Base-by-base conservation (phyloP, 257 asterid genomes). In the Cynanchum wilfordii region DNA sequence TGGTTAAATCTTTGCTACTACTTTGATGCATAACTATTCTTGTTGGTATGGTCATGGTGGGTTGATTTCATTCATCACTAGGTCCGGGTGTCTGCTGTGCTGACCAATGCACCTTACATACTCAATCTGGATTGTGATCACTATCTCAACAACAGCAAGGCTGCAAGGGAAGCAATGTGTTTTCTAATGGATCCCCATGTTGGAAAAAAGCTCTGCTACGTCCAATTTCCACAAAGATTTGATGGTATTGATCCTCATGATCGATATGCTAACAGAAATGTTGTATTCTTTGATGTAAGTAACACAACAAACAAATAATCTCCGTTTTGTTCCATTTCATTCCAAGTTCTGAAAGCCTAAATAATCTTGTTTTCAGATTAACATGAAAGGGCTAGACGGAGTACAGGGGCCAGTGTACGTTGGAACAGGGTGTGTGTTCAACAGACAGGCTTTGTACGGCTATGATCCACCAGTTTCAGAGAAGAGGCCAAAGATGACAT, bases 101-200 rank as follows among this genome's bases (percentile, higher is more conserved):
- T 90, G 74, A 87, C 97, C 15, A 90, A 90, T 75, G 96, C 96
- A 33, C 97, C 97, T 4, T 90, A 86, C 82, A 87, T 90, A 82
- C 70, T 90, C 86, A 90, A 90, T 76, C 79, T 90, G 88, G 97
- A 90, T 81, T 90, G 97, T 84, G 94, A 90, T 82, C 97, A 90
- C 76, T 90, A 89, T 78, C 80, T 90, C 66, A 89, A 90, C 82
- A 90, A 90, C 84, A 89, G 97, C 86, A 90, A 87, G 83, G 93
- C 97, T 20, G 70, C 84, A 22, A 82, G 96, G 67, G 96, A 90
- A 84, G 89, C 92, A 17, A 90, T 90, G 97, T 90, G 97, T 86
- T 90, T 90, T 79, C 71, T 90, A 36, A 90, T 90, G 97, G 97
- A 90, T 58, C 96, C 97, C 19, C 97, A 90, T 69, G 65, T 87